Percentiles rank a stretch among this genome's conserved stretches.
Conservation (phyloP, 768 basidiomycete genomes). For the Sporobolomyces roseus region DNA sequence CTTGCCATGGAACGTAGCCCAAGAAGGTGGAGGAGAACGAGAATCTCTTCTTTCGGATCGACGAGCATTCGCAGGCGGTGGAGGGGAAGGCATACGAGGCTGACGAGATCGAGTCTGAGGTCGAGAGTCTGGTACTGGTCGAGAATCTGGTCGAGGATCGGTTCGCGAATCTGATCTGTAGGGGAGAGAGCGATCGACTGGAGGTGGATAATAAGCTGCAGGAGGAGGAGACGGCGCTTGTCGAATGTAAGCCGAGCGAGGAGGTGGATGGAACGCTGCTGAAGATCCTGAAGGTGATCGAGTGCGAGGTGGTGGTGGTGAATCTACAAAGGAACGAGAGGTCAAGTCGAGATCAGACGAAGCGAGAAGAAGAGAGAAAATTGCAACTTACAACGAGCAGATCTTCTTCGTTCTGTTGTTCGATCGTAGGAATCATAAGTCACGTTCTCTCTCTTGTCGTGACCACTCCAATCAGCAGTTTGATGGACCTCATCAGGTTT, state of each 20-base stretch:
- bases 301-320: neutral
- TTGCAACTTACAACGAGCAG: neutral
- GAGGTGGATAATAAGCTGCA: no score
- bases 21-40: neutral
- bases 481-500: no score
- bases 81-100: conserved; percentile 24
- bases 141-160: no score
- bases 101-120: conserved; percentile 50
- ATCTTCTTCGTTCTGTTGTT: neutral
- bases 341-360: neutral
- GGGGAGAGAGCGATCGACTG: no score
- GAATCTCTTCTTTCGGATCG: neutral
- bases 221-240: conserved; percentile 50
- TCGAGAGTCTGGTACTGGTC: conserved; percentile 31
- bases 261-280: conserved; percentile 3
- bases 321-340: neutral
- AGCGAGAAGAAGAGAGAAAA: neutral
- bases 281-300: neutral
- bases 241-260: neutral
- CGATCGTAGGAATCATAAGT: neutral
- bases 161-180: no score
- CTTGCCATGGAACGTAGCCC: no score
- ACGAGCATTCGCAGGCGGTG: neutral
- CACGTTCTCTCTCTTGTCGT: no score
- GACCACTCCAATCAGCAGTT: no score